phyloP scores from a whole-genome alignment of 2,329 filamentous ascomycete genomes.

The Trichothecium roseum region DNA sequence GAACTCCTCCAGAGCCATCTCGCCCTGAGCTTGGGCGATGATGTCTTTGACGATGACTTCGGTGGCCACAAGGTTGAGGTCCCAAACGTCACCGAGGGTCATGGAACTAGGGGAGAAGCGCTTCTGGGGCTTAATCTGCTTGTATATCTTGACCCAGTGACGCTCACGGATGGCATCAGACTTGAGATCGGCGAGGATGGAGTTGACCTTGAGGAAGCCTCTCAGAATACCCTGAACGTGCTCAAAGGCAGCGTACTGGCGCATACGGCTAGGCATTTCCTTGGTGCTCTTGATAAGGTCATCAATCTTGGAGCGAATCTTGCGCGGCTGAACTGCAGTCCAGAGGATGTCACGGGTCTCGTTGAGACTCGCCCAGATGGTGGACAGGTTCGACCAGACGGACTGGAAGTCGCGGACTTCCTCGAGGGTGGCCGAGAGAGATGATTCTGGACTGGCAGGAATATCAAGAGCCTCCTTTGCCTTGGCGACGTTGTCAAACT shows the following conservation, averaged over 20 bases:
- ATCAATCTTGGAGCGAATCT: slow-evolving; percentile 82
- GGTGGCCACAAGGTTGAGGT: slow-evolving; percentile 79
- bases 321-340: slow-evolving; percentile 91
- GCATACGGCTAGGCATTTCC: slow-evolving; percentile 98
- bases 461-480: slow-evolving; percentile 95
- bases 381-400: slow-evolving; percentile 90
- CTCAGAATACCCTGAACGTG: slow-evolving; percentile 89
- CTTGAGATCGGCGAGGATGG: slow-evolving; percentile 79
- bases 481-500: slow-evolving; percentile 87
- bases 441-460: slow-evolving; percentile 66
- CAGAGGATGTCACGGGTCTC: slow-evolving; percentile 87
- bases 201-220: slow-evolving; percentile 82
- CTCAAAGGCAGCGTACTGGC: slow-evolving; percentile 99
- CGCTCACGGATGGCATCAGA: slow-evolving; percentile 93
- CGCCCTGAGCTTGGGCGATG: slow-evolving; percentile 89
- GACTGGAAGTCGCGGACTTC: slow-evolving; percentile 99
- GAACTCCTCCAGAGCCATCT: slow-evolving; percentile 98
- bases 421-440: slow-evolving; percentile 78
- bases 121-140: slow-evolving; percentile 83
- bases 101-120: slow-evolving; percentile 89
- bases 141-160: slow-evolving; percentile 98
- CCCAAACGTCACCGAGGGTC: slow-evolving; percentile 98
- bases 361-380: slow-evolving; percentile 93
- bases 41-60: slow-evolving; percentile 86
- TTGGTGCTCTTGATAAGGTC: slow-evolving; percentile 95